Evolutionary conservation across 176 grass and related monocot genomes (phyloP).

Genomic region (Tuctoria greenei): DNA sequence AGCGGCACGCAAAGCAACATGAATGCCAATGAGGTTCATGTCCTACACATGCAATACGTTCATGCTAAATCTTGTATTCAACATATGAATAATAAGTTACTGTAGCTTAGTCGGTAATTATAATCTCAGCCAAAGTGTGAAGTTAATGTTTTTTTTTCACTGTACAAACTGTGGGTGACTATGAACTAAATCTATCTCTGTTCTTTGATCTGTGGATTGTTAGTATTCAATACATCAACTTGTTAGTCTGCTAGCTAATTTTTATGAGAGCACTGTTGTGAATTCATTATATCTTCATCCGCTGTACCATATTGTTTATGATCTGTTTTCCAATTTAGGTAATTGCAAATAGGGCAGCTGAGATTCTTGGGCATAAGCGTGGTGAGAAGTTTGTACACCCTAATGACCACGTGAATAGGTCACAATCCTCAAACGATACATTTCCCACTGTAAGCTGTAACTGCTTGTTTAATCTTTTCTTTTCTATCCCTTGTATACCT

Average conservation of each 20-base stretch:
- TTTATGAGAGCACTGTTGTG: slow-evolving; percentile 12
- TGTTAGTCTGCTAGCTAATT: slow-evolving; percentile 14
- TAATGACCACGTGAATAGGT: slow-evolving; percentile 97
- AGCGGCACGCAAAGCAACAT: slow-evolving; percentile 99
- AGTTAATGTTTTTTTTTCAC: not conserved
- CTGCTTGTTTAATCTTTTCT: slow-evolving; percentile 27
- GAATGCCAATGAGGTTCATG: slow-evolving; percentile 94
- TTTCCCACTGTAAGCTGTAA: slow-evolving; percentile 88
- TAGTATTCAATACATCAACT: not conserved
- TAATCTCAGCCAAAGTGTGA: not conserved
- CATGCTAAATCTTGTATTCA: slow-evolving; percentile 12
- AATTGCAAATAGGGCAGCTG: slow-evolving; percentile 93
- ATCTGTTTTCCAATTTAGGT: slow-evolving; percentile 59
- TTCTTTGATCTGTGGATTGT: not conserved
- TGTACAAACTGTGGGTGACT: not conserved
- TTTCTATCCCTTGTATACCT: not conserved
- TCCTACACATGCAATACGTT: slow-evolving; percentile 6
- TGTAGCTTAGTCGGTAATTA: not conserved
- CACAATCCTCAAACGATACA: slow-evolving; percentile 98
- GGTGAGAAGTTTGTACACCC: slow-evolving; percentile 93
- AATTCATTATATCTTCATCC: not conserved
- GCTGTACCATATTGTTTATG: slow-evolving; percentile 21
- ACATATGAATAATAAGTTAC: slow-evolving; percentile 1
- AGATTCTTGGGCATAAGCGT: slow-evolving; percentile 92
- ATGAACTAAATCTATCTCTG: not conserved